These are phyloP conservation scores for Magnusiomyces sp. DNA, from an alignment of 1,139 yeast genomes.

Conservation along the genomic window DNA sequence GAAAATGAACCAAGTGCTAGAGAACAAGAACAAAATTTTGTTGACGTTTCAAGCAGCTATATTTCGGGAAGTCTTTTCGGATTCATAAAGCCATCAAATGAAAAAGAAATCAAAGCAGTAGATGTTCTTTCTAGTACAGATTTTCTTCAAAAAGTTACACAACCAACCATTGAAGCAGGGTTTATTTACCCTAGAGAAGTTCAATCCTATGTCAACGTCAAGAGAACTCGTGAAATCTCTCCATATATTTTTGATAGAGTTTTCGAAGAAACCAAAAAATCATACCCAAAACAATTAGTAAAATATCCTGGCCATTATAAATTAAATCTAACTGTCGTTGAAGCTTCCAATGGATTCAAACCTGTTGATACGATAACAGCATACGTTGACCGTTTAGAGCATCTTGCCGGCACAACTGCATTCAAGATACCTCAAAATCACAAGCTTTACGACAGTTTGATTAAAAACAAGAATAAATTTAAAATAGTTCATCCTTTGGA, in stretches of 20 bases:
- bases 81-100: not conserved
- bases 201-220: not conserved
- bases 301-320: not conserved
- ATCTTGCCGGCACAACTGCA: not conserved
- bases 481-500: not conserved
- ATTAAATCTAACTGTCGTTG: not conserved
- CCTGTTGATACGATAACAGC: not conserved
- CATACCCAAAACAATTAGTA: not conserved
- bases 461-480: not conserved
- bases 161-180: not conserved
- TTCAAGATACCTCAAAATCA: not conserved
- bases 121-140: not conserved
- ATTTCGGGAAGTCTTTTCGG: not conserved
- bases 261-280: not conserved
- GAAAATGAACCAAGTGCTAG: not conserved
- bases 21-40: not conserved
- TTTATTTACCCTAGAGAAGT: not conserved
- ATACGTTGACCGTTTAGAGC: not conserved
- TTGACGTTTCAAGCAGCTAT: no score
- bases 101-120: no score
- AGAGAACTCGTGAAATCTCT: not conserved
- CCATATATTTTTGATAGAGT: not conserved
- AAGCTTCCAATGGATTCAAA: not conserved
- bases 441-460: constrained; percentile 1
- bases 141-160: not conserved